Base-by-base conservation (phyloP, 2,329 filamentous ascomycete species). In the Talaromyces sp. region DNA sequence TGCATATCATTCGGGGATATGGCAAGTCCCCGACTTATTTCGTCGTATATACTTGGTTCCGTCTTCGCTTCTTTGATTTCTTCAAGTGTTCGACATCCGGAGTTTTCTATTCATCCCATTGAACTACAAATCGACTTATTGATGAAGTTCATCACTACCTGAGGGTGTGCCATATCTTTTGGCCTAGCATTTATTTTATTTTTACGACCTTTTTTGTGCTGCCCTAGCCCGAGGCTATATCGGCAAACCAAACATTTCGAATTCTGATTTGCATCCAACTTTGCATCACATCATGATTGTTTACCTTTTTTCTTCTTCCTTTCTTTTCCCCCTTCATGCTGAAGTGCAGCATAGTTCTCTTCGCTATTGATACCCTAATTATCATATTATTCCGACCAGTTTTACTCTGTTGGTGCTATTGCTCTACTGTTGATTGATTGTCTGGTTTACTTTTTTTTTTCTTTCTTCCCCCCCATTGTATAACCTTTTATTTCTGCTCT, bases 281-380 rank as follows among this genome's bases (percentile, higher is more conserved):
- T 47, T 25, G 44, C 44, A 47, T 47, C 44, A 9, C 17, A 22
- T 47, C 22, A 47, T 25, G 44, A 47, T 10, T 47, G 11, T 15
- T 47, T 32, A 36, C 27, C n/a, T 19, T 25, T 32, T 17, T 36
- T 19, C 22, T 27, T 39, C 9, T n/a, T 4, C 25, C 27, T 39
- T 22, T 3, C 8, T n/a, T 39, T 25, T 10, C 8, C 17, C 27
- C 4, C 22, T 28, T 28, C 27, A n/a, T 53, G 49, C 49, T 53
- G 49, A 53, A 17, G 49, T 53, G 15, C 49, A 53, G 49, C 49
- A 30, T 30, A 28, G 10, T 28, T 28, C 47, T 58, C 55, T 58
- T 42, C 19, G 55, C 53, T 42, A 58, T 62, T 62, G 60, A 62
- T 62, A 62, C 60, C 60, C 60, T 53, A 53, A 28, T 53, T 53